phyloP scores from a whole-genome alignment of 2,329 filamentous ascomycete genomes.

The Albifimbria verrucaria region DNA sequence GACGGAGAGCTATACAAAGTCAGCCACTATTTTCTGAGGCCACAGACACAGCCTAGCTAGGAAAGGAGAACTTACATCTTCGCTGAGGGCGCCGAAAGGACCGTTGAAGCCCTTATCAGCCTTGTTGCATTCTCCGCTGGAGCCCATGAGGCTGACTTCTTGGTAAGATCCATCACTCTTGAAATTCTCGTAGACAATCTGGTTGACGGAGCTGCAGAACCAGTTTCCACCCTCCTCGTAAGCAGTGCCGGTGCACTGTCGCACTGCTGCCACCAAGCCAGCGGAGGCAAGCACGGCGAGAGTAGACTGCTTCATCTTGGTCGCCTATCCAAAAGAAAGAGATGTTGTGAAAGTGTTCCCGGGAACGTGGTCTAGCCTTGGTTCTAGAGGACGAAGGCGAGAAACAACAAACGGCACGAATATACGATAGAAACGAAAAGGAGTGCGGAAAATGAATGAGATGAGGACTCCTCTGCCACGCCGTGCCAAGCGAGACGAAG shows the following conservation, averaged over 20 bases:
- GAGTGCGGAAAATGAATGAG: slow-evolving; percentile 6
- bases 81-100: slow-evolving; percentile 62
- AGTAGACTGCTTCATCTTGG: slow-evolving; percentile 27
- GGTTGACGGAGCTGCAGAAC: slow-evolving; percentile 62
- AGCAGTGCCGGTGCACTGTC: slow-evolving; percentile 32
- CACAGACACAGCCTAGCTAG: too few species aligned
- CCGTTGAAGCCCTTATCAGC: slow-evolving; percentile 53
- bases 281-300: slow-evolving; percentile 23
- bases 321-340: background rate
- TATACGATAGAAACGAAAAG: background rate
- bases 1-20: slow-evolving; percentile 56
- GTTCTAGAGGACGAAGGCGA: background rate
- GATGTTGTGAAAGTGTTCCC: too few species aligned
- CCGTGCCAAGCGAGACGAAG: background rate
- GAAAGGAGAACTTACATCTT: slow-evolving; percentile 54
- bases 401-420: background rate
- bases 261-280: slow-evolving; percentile 25
- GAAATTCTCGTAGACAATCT: slow-evolving; percentile 66
- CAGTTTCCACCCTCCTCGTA: slow-evolving; percentile 52
- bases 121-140: slow-evolving; percentile 51
- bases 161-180: slow-evolving; percentile 61
- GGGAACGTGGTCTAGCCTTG: too few species aligned
- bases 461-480: background rate
- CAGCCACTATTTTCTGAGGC: background rate
- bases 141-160: slow-evolving; percentile 58